These are phyloP conservation scores for Dendrobium catenatum DNA, from an alignment of 106 monocot genomes.

Conservation along the genomic window DNA sequence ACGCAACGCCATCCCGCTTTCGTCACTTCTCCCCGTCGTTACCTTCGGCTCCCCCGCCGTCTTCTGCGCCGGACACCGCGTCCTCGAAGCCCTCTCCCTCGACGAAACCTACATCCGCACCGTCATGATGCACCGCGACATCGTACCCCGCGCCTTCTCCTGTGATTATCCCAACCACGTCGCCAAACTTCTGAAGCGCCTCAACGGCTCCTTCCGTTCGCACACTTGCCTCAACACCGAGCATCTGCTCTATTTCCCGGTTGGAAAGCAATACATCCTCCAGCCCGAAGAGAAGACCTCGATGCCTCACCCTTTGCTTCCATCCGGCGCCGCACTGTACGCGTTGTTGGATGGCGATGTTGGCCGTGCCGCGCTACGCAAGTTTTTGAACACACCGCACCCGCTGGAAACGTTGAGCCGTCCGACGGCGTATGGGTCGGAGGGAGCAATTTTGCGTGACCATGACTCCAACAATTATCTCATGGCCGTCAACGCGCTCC, in stretches of 20 bases:
- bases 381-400: conserved; percentile 82
- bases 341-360: conserved; percentile 5
- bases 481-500: conserved; percentile 45
- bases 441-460: conserved; percentile 78
- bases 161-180: conserved; percentile 71
- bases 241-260: conserved; percentile 62
- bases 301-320: conserved; percentile 63
- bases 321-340: conserved; percentile 56
- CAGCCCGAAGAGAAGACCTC: conserved; percentile 65
- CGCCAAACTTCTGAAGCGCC: conserved; percentile 53
- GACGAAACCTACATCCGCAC: conserved; percentile 43
- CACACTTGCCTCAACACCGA: conserved; percentile 77
- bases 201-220: conserved; percentile 47
- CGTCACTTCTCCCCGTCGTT: conserved; percentile 55
- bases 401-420: conserved; percentile 78
- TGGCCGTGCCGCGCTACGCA: conserved; percentile 19
- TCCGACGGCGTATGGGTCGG: conserved; percentile 68
- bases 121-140: conserved; percentile 86
- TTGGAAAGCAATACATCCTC: conserved; percentile 61
- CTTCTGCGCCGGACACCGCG: conserved; percentile 55
- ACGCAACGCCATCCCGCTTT: conserved; percentile 21
- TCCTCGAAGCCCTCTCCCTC: conserved; percentile 40
- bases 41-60: conserved; percentile 85
- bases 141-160: conserved; percentile 89
- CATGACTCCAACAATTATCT: conserved; percentile 81